phyloP scores from a whole-genome alignment of 1,284 basidiomycete species.

The Clitocybe nebularis region DNA sequence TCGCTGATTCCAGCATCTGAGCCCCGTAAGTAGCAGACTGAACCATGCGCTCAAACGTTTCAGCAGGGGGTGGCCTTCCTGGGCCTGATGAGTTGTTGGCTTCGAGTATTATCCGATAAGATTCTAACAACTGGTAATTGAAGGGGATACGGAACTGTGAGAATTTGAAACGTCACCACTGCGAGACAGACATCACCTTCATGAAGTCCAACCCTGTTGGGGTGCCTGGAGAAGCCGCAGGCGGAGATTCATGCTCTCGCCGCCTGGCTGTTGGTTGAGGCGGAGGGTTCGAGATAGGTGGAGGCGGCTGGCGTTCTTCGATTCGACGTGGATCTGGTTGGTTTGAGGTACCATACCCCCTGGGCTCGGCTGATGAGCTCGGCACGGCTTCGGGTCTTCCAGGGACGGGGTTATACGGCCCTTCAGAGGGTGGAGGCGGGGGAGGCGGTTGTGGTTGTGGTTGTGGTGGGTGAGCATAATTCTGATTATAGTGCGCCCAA shows the following conservation, averaged over 20 bases:
- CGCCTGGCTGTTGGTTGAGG: slow-evolving; percentile 20
- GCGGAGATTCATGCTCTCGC: slow-evolving; percentile 8
- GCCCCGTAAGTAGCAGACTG: slow-evolving; percentile 43
- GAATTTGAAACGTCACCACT: slow-evolving; percentile 4
- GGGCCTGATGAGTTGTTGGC: slow-evolving; percentile 3
- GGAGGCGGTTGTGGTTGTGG: slow-evolving; percentile 27
- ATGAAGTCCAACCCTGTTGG: slow-evolving; percentile 41
- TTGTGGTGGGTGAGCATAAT: slow-evolving; percentile 16
- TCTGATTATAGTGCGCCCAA: slow-evolving; percentile 25
- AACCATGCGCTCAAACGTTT: slow-evolving; percentile 36
- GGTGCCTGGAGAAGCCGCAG: slow-evolving; percentile 8
- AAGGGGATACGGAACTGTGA: slow-evolving; percentile 13
- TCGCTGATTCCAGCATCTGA: slow-evolving; percentile 17
- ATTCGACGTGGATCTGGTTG: slow-evolving; percentile 25
- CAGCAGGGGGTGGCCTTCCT: slow-evolving; percentile 12
- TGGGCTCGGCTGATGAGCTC: slow-evolving; percentile 16
- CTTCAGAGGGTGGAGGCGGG: slow-evolving; percentile 16
- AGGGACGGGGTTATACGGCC: slow-evolving; percentile 28
- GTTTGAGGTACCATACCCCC: slow-evolving; percentile 8
- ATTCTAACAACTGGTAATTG: slow-evolving; percentile 25
- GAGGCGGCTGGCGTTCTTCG: slow-evolving; percentile 29
- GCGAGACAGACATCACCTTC: slow-evolving; percentile 37
- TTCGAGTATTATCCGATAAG: slow-evolving; percentile 21
- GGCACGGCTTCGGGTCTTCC: slow-evolving; percentile 26
- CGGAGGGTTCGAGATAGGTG: slow-evolving; percentile 19